Conservation (phyloP, 2,329 filamentous ascomycete species). For the Epichloe uncinata region DNA sequence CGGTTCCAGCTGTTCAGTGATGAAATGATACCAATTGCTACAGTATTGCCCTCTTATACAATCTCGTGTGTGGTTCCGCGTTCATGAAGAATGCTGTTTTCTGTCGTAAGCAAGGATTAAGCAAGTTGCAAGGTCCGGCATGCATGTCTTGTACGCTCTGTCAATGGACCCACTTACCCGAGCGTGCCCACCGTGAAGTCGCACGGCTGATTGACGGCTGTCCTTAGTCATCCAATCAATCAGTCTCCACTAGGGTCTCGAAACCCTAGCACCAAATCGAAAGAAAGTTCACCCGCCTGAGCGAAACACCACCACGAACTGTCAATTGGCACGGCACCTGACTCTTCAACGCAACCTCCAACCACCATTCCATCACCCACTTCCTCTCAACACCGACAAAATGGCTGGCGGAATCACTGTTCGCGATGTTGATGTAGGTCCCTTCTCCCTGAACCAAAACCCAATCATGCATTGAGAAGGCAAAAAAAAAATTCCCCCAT, state of each 20-base stretch:
- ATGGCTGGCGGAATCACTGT: slow-evolving; percentile 71
- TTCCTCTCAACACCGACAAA: slow-evolving; percentile 42
- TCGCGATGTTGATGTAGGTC: slow-evolving; percentile 74
- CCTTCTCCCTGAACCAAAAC: slow-evolving; percentile 21
- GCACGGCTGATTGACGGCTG: neutral
- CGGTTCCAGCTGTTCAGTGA: neutral
- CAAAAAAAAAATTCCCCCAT: neutral
- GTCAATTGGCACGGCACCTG: slow-evolving; percentile 11
- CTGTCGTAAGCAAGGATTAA: no score
- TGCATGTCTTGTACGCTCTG: no score
- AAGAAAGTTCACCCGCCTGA: slow-evolving; percentile 14
- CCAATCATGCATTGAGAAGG: neutral
- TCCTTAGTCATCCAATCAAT: slow-evolving; percentile 12
- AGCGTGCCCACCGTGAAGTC: neutral
- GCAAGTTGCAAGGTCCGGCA: no score
- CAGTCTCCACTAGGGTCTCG: slow-evolving; percentile 16
- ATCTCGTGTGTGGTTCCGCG: no score
- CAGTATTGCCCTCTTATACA: no score
- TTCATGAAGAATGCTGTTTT: neutral
- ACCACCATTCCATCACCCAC: slow-evolving; percentile 10
- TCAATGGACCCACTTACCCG: neutral
- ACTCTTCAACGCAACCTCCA: slow-evolving; percentile 18
- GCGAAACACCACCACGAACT: neutral
- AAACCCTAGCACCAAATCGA: slow-evolving; percentile 17
- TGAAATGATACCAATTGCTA: neutral